Conservation (phyloP, 768 basidiomycete species). For the Phanerodontia chrysosporium region DNA sequence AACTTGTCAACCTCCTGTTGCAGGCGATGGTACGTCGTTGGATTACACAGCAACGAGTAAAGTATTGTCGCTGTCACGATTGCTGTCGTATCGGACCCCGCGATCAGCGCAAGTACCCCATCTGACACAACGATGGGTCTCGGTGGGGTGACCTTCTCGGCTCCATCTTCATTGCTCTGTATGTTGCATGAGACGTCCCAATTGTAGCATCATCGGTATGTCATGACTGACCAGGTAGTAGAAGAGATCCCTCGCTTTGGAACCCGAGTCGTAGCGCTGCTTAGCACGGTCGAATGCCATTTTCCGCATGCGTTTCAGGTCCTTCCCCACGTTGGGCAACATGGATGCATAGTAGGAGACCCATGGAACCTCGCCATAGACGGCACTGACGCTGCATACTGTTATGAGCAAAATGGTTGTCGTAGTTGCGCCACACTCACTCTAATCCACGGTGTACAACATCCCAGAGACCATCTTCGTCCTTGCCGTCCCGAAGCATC, state of each 20-base stretch:
- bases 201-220: no score
- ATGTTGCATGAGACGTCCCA: background rate
- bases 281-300: constrained; percentile 14
- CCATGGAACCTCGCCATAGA: constrained; percentile 11
- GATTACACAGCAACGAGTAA: constrained; percentile 37
- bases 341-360: constrained; percentile 6
- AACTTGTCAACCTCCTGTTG: constrained; percentile 37
- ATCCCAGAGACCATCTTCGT: constrained; percentile 28
- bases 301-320: constrained; percentile 17
- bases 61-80: constrained; percentile 34
- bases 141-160: constrained; percentile 32
- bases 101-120: constrained; percentile 35
- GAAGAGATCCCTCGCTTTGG: constrained; percentile 30
- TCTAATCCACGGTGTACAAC: constrained; percentile 26
- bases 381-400: background rate
- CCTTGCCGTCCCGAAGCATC: constrained; percentile 30
- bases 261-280: constrained; percentile 18
- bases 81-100: constrained; percentile 47
- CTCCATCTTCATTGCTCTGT: constrained; percentile 34
- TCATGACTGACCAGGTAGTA: constrained; percentile 42
- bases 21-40: constrained; percentile 31
- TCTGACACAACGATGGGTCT: constrained; percentile 33
- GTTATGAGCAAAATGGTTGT: background rate
- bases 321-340: constrained; percentile 8
- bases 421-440: constrained; percentile 17